Conservation (phyloP, 805 yeast species). For the Suhomyces sp. region DNA sequence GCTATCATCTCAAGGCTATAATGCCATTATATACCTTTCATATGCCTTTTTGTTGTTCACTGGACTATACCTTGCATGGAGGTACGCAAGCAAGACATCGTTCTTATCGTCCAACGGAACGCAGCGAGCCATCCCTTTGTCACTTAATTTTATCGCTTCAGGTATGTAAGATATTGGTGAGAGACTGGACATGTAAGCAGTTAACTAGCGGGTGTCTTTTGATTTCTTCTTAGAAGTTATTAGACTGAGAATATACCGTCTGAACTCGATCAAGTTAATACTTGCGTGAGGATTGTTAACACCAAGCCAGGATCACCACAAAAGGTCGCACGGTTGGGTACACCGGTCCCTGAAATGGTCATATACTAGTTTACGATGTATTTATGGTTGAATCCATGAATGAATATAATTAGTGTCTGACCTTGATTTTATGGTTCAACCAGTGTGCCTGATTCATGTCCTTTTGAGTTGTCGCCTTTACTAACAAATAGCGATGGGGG, state of each 20-base stretch:
- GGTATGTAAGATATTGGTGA: slow-evolving; percentile 50
- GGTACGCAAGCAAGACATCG: slow-evolving; percentile 48
- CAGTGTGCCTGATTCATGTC: not conserved
- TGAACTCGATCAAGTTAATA: slow-evolving; percentile 75
- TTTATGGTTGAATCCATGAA: too few species aligned
- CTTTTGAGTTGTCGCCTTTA: not conserved
- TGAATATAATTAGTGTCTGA: too few species aligned
- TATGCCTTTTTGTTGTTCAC: slow-evolving; percentile 40
- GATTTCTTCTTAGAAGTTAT: slow-evolving; percentile 19
- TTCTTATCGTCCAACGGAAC: slow-evolving; percentile 80
- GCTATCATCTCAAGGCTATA: slow-evolving; percentile 38
- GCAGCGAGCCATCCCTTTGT: slow-evolving; percentile 73
- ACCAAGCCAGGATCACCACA: slow-evolving; percentile 4
- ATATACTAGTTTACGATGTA: too few species aligned
- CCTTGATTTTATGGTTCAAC: too few species aligned
- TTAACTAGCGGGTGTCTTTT: slow-evolving; percentile 46
- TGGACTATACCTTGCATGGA: slow-evolving; percentile 51
- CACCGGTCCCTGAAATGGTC: too few species aligned
- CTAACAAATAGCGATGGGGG: slow-evolving; percentile 64
- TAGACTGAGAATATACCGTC: slow-evolving; percentile 72
- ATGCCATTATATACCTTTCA: slow-evolving; percentile 42
- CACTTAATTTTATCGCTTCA: slow-evolving; percentile 86
- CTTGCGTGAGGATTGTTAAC: slow-evolving; percentile 69
- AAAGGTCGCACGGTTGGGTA: not conserved
- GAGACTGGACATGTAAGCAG: slow-evolving; percentile 4